A percentile compares a stretch with the other conserved stretches of the same genome.
phyloP scores from a whole-genome alignment of 768 basidiomycete species.

The Lactarius evosmus region DNA sequence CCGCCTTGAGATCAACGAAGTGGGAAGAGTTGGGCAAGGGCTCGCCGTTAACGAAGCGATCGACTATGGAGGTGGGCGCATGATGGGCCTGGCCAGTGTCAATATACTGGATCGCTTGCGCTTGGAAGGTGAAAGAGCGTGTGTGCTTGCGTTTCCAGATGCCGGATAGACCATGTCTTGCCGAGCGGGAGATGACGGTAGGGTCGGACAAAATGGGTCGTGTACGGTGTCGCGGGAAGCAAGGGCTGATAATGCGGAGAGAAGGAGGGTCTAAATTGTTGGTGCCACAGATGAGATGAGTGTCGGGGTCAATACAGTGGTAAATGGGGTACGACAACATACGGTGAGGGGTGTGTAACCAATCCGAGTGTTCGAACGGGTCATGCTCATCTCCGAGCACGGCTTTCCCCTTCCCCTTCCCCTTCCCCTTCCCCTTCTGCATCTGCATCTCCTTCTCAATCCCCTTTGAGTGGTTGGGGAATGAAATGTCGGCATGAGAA shows the following conservation, averaged over 20 bases:
- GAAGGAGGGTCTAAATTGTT: constrained; percentile 5
- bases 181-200: not conserved
- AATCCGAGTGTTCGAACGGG: constrained; percentile 19
- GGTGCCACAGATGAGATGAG: constrained; percentile 2
- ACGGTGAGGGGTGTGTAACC: constrained; percentile 23
- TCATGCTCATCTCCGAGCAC: constrained; percentile 19
- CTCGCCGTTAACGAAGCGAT: constrained; percentile 21
- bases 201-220: not conserved
- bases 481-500: constrained; percentile 14
- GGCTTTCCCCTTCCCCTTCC: constrained; percentile 23
- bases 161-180: not conserved
- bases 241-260: constrained; percentile 5
- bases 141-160: constrained; percentile 13
- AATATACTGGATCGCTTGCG: constrained; percentile 8
- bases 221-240: not conserved
- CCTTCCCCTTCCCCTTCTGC: no score
- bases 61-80: constrained; percentile 10
- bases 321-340: constrained; percentile 7
- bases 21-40: constrained; percentile 20
- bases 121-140: constrained; percentile 7
- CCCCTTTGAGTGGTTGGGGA: constrained; percentile 13
- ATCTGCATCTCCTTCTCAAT: constrained; percentile 16
- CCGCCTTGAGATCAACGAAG: constrained; percentile 19
- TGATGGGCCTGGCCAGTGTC: constrained; percentile 10
- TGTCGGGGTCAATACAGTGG: not conserved